Evolutionary conservation across 202 grass and related monocot genomes (phyloP), one percentile per base, ranked within the genome.

Genomic region (Elaeis oleifera): DNA sequence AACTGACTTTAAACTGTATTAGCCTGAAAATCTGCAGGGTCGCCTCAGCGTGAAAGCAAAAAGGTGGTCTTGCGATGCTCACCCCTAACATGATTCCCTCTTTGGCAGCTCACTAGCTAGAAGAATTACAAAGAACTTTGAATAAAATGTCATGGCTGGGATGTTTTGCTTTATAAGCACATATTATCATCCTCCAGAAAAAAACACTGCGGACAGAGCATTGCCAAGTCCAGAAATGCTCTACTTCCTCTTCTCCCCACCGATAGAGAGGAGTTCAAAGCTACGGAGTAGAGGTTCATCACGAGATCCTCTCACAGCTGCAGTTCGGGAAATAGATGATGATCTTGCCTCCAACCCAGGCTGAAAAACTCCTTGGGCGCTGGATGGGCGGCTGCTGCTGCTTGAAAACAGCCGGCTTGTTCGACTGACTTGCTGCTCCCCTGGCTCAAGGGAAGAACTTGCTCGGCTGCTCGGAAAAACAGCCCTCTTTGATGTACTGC

Each of bases 401-500:
- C 58, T 60, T 31, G 28, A 60, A 32, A 60, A 19, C 15, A 60
- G 16, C 58, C 58, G 58, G 27, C 58, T 39, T 32, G 58, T 39
- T 39, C 28, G 23, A 17, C 58, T 32, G 27, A 3, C n/a, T 36
- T 36, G 58, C 51, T 70, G 75, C 25, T 77, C 86, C 77, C 66
- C 81, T 7, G 71, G 88, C 32, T 84, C 92, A 63, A 63, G 72
- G 56, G 85, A 90, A 16, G 77, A 99, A 68, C 59, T 77, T 54
- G 83, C 85, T 63, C 80, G 72, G 82, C 75, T 89, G 62, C 78
- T 82, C 18, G 88, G 92, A 44, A 84, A 69, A 49, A 99, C 71
- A 25, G 80, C 94, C 56, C 82, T 85, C 71, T 86, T 89, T 31
- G 94, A 94, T 0, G 85, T 80, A 74, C 85, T 89, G 9, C 84